Conservation (phyloP, 306 rosid species). For the Psophocarpus tetragonolobus region DNA sequence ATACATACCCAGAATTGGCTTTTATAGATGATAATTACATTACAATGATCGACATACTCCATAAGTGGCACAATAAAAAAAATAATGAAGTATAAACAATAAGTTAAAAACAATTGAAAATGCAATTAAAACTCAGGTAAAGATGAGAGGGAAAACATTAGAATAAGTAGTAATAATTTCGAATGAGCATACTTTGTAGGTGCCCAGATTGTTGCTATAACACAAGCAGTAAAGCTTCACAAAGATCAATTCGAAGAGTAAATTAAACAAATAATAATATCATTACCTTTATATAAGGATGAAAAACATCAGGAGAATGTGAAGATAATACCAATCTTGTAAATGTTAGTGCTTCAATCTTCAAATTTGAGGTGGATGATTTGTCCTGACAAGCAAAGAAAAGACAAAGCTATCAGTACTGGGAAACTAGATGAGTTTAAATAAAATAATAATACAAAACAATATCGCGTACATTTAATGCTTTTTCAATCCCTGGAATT, state of each 20-base stretch:
- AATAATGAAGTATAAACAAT: neutral
- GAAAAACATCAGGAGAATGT: slow-evolving; percentile 93
- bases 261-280: neutral
- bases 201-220: slow-evolving; percentile 9
- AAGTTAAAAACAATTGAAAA: neutral
- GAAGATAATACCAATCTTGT: slow-evolving; percentile 90
- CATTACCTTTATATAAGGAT: slow-evolving; percentile 84
- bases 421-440: neutral
- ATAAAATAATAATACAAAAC: slow-evolving; percentile 8
- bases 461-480: slow-evolving; percentile 70
- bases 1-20: neutral
- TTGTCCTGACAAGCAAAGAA: slow-evolving; percentile 63
- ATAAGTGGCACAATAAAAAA: neutral
- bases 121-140: neutral
- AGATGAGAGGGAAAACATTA: neutral
- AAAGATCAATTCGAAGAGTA: slow-evolving; percentile 11
- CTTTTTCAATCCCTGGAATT: slow-evolving; percentile 97
- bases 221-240: slow-evolving; percentile 13
- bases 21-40: neutral
- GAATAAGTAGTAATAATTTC: neutral
- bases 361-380: slow-evolving; percentile 95
- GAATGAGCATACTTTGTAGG: neutral
- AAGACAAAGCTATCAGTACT: slow-evolving; percentile 31
- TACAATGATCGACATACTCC: slow-evolving; percentile 1
- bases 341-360: slow-evolving; percentile 94